phyloP scores from a whole-genome alignment of 2,329 filamentous ascomycete species.

The Botrytis medusae region DNA sequence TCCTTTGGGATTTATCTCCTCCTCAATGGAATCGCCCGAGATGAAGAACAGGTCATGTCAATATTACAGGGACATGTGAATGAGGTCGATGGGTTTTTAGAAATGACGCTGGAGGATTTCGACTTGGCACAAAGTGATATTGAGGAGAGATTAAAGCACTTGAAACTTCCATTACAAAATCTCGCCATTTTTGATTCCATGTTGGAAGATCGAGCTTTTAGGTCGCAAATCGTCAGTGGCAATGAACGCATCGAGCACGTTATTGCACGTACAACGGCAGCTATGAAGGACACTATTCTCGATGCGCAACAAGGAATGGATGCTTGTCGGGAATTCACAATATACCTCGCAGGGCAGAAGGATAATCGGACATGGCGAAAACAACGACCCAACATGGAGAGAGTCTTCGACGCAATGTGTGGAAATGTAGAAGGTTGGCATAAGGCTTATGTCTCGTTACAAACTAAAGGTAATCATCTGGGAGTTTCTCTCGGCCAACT shows the following conservation, averaged over 20 bases:
- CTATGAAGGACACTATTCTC: conserved; percentile 73
- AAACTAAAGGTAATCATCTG: conserved; percentile 69
- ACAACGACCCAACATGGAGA: conserved; percentile 61
- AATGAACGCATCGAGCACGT: conserved; percentile 93
- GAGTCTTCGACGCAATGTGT: conserved; percentile 86
- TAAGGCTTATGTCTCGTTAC: conserved; percentile 73
- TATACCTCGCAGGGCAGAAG: conserved; percentile 69
- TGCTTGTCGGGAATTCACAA: conserved; percentile 72
- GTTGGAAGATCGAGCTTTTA: conserved; percentile 80
- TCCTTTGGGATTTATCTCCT: conserved; percentile 90
- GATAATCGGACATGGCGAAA: conserved; percentile 58
- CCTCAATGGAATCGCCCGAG: conserved; percentile 82
- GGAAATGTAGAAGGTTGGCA: conserved; percentile 91
- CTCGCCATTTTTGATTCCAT: conserved; percentile 81
- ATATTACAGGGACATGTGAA: conserved; percentile 92
- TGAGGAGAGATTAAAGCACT: conserved; percentile 72
- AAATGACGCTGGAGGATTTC: conserved; percentile 82
- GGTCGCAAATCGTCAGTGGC: conserved; percentile 76
- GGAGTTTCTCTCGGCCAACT: conserved; percentile 70
- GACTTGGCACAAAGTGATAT: conserved; percentile 77
- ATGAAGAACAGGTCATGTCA: conserved; percentile 79
- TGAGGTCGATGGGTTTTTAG: conserved; percentile 88
- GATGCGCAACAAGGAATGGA: conserved; percentile 78
- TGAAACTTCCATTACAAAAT: conserved; percentile 82
- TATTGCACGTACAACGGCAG: conserved; percentile 71